phyloP scores from a whole-genome alignment of 139 green algal species.

The Raphidocelis subcapitata region DNA sequence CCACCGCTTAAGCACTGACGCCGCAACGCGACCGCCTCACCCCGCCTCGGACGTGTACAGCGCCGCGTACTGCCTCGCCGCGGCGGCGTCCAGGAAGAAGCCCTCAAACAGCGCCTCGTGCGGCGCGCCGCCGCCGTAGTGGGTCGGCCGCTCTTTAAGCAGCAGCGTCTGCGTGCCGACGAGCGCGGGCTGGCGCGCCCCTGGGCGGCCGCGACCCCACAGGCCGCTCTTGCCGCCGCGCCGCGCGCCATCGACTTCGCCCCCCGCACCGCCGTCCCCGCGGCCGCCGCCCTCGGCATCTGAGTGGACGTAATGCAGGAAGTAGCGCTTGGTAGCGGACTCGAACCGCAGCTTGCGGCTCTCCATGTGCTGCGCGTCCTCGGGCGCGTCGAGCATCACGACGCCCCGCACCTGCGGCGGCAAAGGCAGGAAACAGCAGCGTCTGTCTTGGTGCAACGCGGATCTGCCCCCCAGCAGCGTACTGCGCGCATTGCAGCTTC shows the following conservation, averaged over 20 bases:
- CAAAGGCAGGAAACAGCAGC: too few relatives aligned
- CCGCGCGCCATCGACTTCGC: background rate
- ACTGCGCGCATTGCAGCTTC: too few relatives aligned
- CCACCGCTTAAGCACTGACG: too few relatives aligned
- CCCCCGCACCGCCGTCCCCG: slow-evolving; percentile 3
- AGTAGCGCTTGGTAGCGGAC: slow-evolving; percentile 37
- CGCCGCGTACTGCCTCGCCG: slow-evolving; percentile 37
- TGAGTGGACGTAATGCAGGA: slow-evolving; percentile 38
- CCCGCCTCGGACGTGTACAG: background rate
- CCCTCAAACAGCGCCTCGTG: slow-evolving; percentile 52
- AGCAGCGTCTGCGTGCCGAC: background rate
- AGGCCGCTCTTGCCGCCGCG: background rate
- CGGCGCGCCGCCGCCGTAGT: slow-evolving; percentile 35
- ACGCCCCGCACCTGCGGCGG: slow-evolving; percentile 18
- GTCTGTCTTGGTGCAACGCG: too few relatives aligned
- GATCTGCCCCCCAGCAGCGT: background rate
- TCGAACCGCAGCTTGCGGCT: slow-evolving; percentile 35
- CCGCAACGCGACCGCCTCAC: background rate
- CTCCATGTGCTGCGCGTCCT: slow-evolving; percentile 22
- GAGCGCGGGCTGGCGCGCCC: background rate
- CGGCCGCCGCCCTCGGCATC: background rate
- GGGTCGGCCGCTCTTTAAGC: slow-evolving; percentile 3
- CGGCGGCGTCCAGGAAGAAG: slow-evolving; percentile 37
- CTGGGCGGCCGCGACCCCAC: background rate
- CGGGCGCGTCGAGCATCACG: slow-evolving; percentile 32